A percentile compares a stretch with the other conserved stretches of the same genome.
Evolutionary conservation across 2,329 filamentous ascomycete genomes (phyloP).

Genomic region (Didymella lethalis): DNA sequence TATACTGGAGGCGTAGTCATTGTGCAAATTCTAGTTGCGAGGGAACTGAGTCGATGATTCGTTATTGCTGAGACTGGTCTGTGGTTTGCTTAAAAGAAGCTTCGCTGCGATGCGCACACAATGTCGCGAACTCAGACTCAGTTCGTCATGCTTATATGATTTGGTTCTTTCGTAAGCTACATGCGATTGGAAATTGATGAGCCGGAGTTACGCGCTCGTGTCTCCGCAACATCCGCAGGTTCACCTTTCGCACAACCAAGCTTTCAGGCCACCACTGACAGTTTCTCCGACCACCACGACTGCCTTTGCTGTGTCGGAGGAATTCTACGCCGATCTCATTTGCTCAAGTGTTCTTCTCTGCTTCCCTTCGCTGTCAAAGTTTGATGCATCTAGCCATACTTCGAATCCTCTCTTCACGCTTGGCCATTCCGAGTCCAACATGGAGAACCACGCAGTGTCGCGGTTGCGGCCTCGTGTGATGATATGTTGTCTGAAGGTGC

Average conservation of each 20-base stretch:
- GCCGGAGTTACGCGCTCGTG: background rate
- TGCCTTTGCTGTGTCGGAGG: background rate
- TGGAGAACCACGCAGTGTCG: conserved; percentile 68
- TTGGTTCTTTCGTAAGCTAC: background rate
- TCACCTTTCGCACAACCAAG: background rate
- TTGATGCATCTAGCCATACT: conserved; percentile 62
- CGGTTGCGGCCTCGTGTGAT: conserved; percentile 64
- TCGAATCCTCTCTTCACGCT: conserved; percentile 57
- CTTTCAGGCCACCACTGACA: background rate
- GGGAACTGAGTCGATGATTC: background rate
- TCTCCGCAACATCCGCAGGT: background rate
- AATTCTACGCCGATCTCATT: background rate
- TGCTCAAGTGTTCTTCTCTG: conserved; percentile 59
- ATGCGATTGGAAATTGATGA: background rate
- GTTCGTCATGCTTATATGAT: background rate
- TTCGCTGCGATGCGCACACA: too few relatives aligned
- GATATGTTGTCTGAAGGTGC: conserved; percentile 68
- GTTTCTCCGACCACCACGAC: background rate
- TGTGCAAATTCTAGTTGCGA: background rate
- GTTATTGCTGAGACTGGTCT: background rate
- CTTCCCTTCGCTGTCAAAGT: conserved; percentile 64
- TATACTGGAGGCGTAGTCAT: background rate
- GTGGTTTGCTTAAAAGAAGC: too few relatives aligned
- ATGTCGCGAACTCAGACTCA: too few relatives aligned
- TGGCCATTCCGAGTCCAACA: conserved; percentile 67